A percentile compares a stretch with the other conserved stretches of the same genome.
These are phyloP conservation scores for Lecanicillium sp. DNA, from an alignment of 2,329 filamentous ascomycete genomes.

Conservation along the genomic window DNA sequence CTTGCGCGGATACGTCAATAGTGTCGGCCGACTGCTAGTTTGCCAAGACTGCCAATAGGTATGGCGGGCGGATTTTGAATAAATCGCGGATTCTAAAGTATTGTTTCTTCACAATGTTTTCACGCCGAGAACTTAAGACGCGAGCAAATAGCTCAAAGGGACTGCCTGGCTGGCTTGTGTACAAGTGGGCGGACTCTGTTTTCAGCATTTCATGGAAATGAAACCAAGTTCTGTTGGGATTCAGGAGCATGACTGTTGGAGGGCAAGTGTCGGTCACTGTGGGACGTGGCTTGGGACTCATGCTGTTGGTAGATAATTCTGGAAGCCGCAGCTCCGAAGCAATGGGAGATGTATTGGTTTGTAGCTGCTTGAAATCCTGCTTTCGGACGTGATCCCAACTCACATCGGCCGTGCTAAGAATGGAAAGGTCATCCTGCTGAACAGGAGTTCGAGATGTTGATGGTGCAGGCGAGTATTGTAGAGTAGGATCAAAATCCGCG, in stretches of 20 bases:
- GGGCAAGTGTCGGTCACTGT: not conserved
- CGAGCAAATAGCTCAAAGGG: conserved; percentile 58
- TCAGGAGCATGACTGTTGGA: conserved; percentile 6
- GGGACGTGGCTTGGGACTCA: conserved; percentile 1
- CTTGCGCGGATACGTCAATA: conserved; percentile 16
- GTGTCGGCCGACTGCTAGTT: conserved; percentile 19
- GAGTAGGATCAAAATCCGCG: conserved; percentile 25
- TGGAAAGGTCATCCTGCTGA: not conserved
- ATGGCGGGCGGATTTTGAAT: conserved; percentile 50
- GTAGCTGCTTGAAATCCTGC: not conserved
- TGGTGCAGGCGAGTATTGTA: conserved; percentile 26
- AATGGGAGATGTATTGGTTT: not conserved
- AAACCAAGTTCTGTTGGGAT: conserved; percentile 46
- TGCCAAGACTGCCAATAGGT: conserved; percentile 23
- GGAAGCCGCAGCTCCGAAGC: not conserved
- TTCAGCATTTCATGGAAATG: conserved; percentile 52
- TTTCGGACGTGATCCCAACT: conserved; percentile 30
- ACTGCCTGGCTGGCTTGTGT: conserved; percentile 25
- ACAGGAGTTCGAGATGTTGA: not conserved
- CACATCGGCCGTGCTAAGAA: conserved; percentile 18
- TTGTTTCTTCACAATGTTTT: conserved; percentile 42
- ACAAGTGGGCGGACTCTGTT: conserved; percentile 26
- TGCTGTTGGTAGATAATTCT: not conserved
- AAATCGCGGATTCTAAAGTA: conserved; percentile 58
- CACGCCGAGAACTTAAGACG: conserved; percentile 49